Conservation (phyloP, 768 basidiomycete genomes). For the Suillus fuscotomentosus region DNA sequence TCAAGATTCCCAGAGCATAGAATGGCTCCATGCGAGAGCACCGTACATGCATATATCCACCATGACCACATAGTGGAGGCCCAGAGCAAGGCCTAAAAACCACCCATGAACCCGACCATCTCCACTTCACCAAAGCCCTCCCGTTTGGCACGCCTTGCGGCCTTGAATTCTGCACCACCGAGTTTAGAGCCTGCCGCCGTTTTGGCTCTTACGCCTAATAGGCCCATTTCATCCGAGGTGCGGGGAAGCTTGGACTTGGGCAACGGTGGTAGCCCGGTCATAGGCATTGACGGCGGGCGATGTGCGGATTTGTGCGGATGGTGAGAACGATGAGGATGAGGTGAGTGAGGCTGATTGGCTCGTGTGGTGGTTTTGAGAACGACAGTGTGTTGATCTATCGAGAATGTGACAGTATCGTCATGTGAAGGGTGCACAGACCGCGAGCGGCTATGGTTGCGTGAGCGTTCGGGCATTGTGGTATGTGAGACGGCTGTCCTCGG, state of each 20-base stretch:
- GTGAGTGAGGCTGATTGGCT: conserved; percentile 14
- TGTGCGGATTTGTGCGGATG: conserved; percentile 19
- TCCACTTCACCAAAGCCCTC: conserved; percentile 26
- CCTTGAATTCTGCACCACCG: conserved; percentile 29
- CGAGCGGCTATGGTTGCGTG: conserved; percentile 7
- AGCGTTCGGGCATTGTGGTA: not conserved
- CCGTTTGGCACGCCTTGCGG: conserved; percentile 25
- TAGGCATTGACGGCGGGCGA: conserved; percentile 22
- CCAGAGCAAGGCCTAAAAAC: not conserved
- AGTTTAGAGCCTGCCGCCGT: conserved; percentile 23
- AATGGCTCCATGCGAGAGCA: not conserved
- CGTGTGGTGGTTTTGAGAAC: conserved; percentile 17
- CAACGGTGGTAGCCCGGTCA: conserved; percentile 22
- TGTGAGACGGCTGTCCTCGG: conserved; percentile 12
- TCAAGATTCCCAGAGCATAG: not conserved
- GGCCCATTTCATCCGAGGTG: conserved; percentile 13
- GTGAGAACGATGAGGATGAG: conserved; percentile 9
- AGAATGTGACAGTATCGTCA: conserved; percentile 24
- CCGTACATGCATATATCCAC: not conserved
- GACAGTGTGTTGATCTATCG: conserved; percentile 25
- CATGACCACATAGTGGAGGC: not conserved
- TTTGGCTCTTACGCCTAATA: conserved; percentile 21
- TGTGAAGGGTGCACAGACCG: conserved; percentile 6
- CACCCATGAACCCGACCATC: conserved; percentile 29
- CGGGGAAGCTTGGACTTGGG: conserved; percentile 20